Percentiles rank a stretch among this genome's conserved stretches.
phyloP scores from a whole-genome alignment of 306 rosid species.

The Cicer cuneatum region DNA sequence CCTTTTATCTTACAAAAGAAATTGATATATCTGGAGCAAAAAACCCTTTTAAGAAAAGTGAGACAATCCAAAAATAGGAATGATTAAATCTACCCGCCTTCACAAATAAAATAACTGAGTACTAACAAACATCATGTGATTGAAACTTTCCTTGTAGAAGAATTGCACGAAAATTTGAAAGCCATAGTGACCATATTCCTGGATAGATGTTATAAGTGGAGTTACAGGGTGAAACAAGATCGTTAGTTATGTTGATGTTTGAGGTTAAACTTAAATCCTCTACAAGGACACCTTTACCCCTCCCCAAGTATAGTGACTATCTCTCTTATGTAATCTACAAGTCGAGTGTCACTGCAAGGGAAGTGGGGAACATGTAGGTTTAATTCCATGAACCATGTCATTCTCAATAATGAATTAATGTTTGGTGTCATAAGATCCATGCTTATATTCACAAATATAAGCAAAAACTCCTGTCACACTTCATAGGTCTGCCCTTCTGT shows the following conservation, averaged over 20 bases:
- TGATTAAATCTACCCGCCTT: background rate
- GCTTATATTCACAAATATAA: conserved; percentile 11
- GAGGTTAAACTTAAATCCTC: background rate
- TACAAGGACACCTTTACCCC: background rate
- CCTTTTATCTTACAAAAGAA: no score
- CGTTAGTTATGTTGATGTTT: background rate
- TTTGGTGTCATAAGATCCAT: background rate
- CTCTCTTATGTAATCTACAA: background rate
- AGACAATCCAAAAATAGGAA: background rate
- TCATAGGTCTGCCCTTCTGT: background rate
- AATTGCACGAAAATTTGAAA: background rate
- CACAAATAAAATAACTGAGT: background rate
- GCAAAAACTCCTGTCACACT: background rate
- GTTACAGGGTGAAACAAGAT: conserved; percentile 26
- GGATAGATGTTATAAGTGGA: background rate
- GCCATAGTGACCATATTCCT: conserved; percentile 1
- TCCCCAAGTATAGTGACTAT: background rate
- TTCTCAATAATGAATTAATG: background rate
- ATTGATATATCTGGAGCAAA: no score
- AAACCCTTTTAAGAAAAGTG: no score
- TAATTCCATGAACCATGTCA: conserved; percentile 16
- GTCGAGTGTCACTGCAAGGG: no score
- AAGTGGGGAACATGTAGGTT: background rate
- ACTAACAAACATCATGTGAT: background rate
- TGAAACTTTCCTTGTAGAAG: background rate